These are phyloP conservation scores for Teratosphaeria viscida DNA, from an alignment of 2,329 filamentous ascomycete genomes.

Conservation along the genomic window DNA sequence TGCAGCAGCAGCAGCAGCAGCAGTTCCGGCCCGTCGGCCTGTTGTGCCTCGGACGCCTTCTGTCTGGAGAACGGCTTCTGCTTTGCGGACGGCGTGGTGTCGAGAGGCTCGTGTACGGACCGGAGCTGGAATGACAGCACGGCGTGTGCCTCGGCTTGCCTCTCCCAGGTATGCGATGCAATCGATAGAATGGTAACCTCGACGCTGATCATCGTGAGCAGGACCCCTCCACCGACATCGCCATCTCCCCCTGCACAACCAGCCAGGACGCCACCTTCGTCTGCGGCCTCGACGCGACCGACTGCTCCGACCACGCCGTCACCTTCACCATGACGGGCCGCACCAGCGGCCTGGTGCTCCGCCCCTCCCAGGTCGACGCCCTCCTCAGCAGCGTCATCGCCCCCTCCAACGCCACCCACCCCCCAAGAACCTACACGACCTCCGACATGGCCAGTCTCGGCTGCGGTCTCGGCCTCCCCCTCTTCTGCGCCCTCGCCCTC, in stretches of 20 bases:
- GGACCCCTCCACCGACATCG: constrained; percentile 6
- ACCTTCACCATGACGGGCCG: constrained; percentile 17
- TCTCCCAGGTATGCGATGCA: constrained; percentile 10
- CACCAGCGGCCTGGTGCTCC: constrained; percentile 16
- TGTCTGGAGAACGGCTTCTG: constrained; percentile 25
- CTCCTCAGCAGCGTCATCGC: constrained; percentile 12
- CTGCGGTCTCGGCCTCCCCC: constrained; percentile 18
- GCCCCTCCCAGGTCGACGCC: constrained; percentile 18
- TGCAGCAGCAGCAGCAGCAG: neutral
- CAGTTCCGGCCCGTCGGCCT: constrained; percentile 12
- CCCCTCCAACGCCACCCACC: neutral
- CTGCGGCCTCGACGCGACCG: constrained; percentile 19
- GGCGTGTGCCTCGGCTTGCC: constrained; percentile 22
- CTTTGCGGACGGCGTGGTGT: constrained; percentile 20
- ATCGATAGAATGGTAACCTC: neutral
- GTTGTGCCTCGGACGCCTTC: constrained; percentile 19
- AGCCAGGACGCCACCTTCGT: constrained; percentile 16
- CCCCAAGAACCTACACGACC: constrained; percentile 9
- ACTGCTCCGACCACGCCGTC: constrained; percentile 13
- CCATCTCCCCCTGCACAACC: constrained; percentile 18
- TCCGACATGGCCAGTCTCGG: constrained; percentile 21
- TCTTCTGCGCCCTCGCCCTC: constrained; percentile 16
- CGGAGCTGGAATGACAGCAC: constrained; percentile 18
- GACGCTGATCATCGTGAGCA: neutral
- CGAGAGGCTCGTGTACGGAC: constrained; percentile 23